These are phyloP conservation scores for Pseudogymnoascus sp. DNA, from an alignment of 2,329 filamentous ascomycete genomes.

Conservation along the genomic window DNA sequence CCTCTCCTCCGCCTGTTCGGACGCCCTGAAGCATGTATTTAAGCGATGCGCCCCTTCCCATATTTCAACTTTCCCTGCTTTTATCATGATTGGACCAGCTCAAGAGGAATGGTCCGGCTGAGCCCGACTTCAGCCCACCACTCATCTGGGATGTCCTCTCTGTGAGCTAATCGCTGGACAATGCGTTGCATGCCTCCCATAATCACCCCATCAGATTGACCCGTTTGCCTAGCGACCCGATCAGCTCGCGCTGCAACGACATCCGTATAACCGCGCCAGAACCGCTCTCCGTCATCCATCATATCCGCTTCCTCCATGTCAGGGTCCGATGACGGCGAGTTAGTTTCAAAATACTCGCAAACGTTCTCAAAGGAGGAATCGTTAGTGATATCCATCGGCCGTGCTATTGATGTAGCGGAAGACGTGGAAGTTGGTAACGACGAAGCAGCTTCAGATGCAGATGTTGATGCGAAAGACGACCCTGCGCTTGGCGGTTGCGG, in stretches of 20 bases:
- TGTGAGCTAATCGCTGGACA: conserved; percentile 57
- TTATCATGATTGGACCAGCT: conserved; percentile 16
- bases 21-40: background rate
- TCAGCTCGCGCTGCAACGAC: conserved; percentile 24
- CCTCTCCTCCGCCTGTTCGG: background rate
- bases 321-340: conserved; percentile 20
- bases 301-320: conserved; percentile 30
- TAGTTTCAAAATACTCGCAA: conserved; percentile 15
- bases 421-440: conserved; percentile 10
- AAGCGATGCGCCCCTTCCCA: background rate
- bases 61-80: background rate
- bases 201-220: conserved; percentile 19
- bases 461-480: conserved; percentile 59
- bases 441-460: conserved; percentile 21
- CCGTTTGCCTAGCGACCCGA: conserved; percentile 27
- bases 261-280: conserved; percentile 23
- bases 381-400: background rate
- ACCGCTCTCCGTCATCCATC: conserved; percentile 12
- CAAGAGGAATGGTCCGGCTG: conserved; percentile 46
- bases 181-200: conserved; percentile 63
- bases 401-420: background rate
- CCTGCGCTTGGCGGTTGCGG: conserved; percentile 69
- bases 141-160: conserved; percentile 71
- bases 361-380: background rate
- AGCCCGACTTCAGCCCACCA: conserved; percentile 71